Base-by-base conservation (phyloP, 495 filamentous ascomycete genomes). In the Neurospora sublineolata region DNA sequence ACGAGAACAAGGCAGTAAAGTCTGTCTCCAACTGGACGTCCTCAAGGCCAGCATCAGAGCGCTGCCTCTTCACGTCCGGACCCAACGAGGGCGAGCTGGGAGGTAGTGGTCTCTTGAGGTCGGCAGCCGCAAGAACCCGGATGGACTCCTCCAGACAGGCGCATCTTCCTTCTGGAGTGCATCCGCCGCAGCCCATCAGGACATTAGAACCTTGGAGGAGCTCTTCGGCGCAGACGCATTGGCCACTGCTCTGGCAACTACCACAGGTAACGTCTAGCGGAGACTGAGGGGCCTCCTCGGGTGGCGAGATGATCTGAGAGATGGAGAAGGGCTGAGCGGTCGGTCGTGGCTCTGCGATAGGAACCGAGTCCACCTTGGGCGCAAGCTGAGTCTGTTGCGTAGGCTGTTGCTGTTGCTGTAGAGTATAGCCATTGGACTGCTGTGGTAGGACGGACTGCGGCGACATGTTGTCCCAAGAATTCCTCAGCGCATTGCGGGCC, bases 141-240 rank as follows among this genome's bases (percentile, higher is more conserved):
- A 92, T 85, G 1, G 86, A 86, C 75, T 90, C 89, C 70, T 93
- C 91, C 12, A 94, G 84, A 75, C 92, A 94, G 73, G 89, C 86
- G 73, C 92, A 94, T 73, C 81, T 87, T 73, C 75, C 81, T 71
- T 82, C 79, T 67, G 84, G 64, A 16, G 85, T 87, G 76, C 92
- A 94, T 37, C 87, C 86, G 37, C 85, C 87, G 77, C 91, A 94
- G 1, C 88, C 89, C 42, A 87, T 73, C 0, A 84, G 77, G 12
- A 78, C 46, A 10, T 80, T 76, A 30, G 79, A 73, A 44, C 71
- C 44, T 37, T 79, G 79, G 20, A 87, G 79, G 41, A 82, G 85
- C 67, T 85, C 80, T 7, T 87, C 83, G 30, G 84, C 83, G 73
- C 87, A 89, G 52, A 82, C 83, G 72, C 87, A 89, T 10, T 77